Percentiles rank a stretch among this genome's conserved stretches.
These are phyloP conservation scores for Corymbia calophylla DNA, from an alignment of 441 rosid genomes.

Conservation along the genomic window DNA sequence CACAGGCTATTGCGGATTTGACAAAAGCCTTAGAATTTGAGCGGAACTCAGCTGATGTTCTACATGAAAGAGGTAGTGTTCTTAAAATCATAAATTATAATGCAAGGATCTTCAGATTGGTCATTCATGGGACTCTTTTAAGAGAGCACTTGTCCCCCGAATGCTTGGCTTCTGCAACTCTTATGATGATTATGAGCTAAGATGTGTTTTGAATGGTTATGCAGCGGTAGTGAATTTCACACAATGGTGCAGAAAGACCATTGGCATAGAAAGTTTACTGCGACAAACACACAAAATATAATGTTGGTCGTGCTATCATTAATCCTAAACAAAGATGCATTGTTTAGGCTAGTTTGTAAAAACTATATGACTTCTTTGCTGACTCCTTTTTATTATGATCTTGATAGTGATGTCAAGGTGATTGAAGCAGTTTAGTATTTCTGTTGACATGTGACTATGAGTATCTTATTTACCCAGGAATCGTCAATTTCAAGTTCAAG, in stretches of 20 bases:
- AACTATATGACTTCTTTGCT: neutral
- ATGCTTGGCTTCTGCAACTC: neutral
- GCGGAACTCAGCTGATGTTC: conserved; percentile 81
- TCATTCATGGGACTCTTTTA: neutral
- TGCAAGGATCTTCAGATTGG: neutral
- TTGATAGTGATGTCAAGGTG: neutral
- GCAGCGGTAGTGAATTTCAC: neutral
- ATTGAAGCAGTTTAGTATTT: neutral
- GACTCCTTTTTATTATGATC: neutral
- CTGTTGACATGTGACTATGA: neutral
- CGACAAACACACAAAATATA: neutral
- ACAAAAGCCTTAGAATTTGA: conserved; percentile 89
- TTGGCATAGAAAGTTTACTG: neutral
- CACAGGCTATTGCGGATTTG: conserved; percentile 90
- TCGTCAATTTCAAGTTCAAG: conserved; percentile 88
- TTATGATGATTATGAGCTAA: neutral
- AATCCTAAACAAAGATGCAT: neutral
- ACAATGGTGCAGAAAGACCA: neutral
- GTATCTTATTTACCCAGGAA: conserved; percentile 53
- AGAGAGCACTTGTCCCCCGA: neutral
- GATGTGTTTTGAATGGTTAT: neutral
- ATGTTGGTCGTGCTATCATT: neutral
- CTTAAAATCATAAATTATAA: neutral
- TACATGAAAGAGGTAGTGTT: conserved; percentile 89
- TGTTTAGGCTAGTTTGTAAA: neutral